These are phyloP conservation scores for Cyclotella cryptica DNA, from an alignment of 108 stramenopile species.

Conservation along the genomic window DNA sequence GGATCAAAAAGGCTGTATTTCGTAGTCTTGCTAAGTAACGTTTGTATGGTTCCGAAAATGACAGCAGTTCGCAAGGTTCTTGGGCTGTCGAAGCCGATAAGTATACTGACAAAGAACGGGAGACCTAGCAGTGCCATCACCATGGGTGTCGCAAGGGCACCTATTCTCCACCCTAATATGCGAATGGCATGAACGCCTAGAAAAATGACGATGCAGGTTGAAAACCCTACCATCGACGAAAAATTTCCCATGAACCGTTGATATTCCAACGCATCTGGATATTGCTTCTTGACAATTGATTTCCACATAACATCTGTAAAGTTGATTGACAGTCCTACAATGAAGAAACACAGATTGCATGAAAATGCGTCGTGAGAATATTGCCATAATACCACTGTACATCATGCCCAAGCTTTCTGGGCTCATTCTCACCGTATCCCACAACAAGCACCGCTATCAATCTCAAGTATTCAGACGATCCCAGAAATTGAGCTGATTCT, in stretches of 20 bases:
- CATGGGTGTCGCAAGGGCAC: slow-evolving; percentile 91
- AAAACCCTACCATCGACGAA: slow-evolving; percentile 81
- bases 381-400: neutral
- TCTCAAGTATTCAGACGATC: slow-evolving; percentile 91
- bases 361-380: neutral
- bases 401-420: neutral
- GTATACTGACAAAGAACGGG: slow-evolving; percentile 91
- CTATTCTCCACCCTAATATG: slow-evolving; percentile 92
- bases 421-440: slow-evolving; percentile 73
- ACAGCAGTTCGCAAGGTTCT: slow-evolving; percentile 74
- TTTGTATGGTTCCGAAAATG: slow-evolving; percentile 88
- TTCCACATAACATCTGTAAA: slow-evolving; percentile 98
- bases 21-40: slow-evolving; percentile 90
- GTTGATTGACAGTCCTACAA: slow-evolving; percentile 88
- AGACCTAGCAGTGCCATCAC: slow-evolving; percentile 88
- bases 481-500: slow-evolving; percentile 88
- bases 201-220: slow-evolving; percentile 93
- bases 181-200: slow-evolving; percentile 92
- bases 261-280: slow-evolving; percentile 91
- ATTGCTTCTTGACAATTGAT: slow-evolving; percentile 91
- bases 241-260: slow-evolving; percentile 96
- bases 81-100: slow-evolving; percentile 82
- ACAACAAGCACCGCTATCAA: slow-evolving; percentile 90
- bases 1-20: slow-evolving; percentile 94
- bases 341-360: neutral